These are phyloP conservation scores for Cercospora canescens DNA, from an alignment of 2,329 filamentous ascomycete species.

Conservation along the genomic window DNA sequence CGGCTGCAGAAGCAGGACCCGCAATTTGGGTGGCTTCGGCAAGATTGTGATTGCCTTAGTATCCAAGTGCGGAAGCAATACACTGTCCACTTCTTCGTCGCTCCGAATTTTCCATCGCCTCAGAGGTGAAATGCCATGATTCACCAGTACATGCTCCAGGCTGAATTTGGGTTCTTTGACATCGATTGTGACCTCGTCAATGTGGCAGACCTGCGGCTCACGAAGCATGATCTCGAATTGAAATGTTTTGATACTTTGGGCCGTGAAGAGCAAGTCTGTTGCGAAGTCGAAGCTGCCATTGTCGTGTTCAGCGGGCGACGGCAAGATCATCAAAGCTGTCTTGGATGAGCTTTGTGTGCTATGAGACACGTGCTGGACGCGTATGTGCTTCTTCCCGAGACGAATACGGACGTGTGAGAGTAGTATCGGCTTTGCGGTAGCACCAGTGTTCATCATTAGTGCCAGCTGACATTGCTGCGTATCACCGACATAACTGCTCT, in stretches of 20 bases:
- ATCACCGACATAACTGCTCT: conserved; percentile 62
- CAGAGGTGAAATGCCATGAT: conserved; percentile 12
- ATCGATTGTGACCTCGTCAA: conserved; percentile 62
- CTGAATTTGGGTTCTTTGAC: conserved; percentile 67
- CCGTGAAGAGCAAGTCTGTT: conserved; percentile 16
- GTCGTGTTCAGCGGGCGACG: conserved; percentile 13
- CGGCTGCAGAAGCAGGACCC: conserved; percentile 65
- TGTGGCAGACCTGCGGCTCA: conserved; percentile 76
- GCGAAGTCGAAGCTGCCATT: conserved; percentile 15
- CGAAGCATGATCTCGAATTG: conserved; percentile 72
- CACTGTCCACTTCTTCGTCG: conserved; percentile 17
- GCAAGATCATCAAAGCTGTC: background rate
- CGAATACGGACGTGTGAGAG: conserved; percentile 24
- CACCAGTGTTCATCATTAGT: conserved; percentile 48
- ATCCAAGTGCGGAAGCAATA: conserved; percentile 42
- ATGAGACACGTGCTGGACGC: conserved; percentile 14
- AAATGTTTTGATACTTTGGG: conserved; percentile 51
- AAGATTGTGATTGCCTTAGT: conserved; percentile 67
- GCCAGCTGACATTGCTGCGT: conserved; percentile 56
- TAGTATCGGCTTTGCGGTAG: conserved; percentile 18
- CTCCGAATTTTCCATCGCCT: conserved; percentile 19
- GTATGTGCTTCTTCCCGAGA: conserved; percentile 18
- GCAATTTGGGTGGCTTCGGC: conserved; percentile 89
- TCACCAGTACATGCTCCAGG: conserved; percentile 63
- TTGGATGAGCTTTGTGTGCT: background rate